Base-by-base conservation (phyloP, 768 basidiomycete species). In the Collybiopsis confluens region DNA sequence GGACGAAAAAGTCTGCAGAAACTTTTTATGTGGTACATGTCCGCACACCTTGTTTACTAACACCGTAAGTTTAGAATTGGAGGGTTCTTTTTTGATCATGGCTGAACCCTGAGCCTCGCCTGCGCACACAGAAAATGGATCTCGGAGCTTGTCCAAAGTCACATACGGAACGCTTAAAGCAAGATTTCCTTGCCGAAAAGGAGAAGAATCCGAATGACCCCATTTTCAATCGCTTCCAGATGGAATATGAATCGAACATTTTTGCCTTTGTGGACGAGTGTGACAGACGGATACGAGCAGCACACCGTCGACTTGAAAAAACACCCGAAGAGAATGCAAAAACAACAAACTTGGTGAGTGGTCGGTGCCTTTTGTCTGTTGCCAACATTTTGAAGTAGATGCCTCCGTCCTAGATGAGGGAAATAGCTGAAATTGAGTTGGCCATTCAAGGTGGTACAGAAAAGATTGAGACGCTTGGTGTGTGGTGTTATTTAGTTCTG, bases 241-340 rank as follows among this genome's bases (percentile, higher is more conserved):
- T 87, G 74, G 96, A 98, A 75, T 97, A 98, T 61, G 93, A 98
- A 72, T 79, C 88, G 43, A 94, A 94, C 69, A 93, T 99, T 45
- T 93, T 95, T 64, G 80, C 86, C 2, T 98, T 98, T 67, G 93
- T 99, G 57, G 97, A 98, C 64, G 97, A 99, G 68, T 98, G 96
- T 73, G 97, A 99, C 79, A 76, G 97, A 64, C 80, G 96, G 65
- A 98, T 99, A 71, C 78, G 92, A 36, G 84, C 90, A 36, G 92
- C 94, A 41, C 97, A 99, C 68, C 80, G 93, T 61, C 81, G 97
- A 65, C 72, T 99, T 65, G 97, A 99, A 77, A 99, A 99, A 79
- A 99, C 97, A 4, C 97, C 97, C 30, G 97, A 98, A 73, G 97
- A 99, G 77, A 99, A 99, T 68, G 93, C 94, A 47, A 97, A 98